Evolutionary conservation across 495 filamentous ascomycete species (phyloP).

Genomic region (Massariosphaeria phaeospora): DNA sequence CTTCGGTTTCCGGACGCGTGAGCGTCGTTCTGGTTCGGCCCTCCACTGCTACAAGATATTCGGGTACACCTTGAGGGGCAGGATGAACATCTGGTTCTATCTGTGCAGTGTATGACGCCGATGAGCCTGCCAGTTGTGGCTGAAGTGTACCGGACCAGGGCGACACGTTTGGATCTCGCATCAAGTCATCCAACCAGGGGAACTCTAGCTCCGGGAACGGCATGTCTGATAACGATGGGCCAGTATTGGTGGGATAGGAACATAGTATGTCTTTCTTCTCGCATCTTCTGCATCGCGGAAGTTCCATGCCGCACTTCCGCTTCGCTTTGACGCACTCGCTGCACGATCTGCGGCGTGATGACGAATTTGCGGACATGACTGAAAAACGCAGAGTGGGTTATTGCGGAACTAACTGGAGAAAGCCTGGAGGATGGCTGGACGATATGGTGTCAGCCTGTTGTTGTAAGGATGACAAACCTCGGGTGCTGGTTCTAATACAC

Average conservation of each 20-base stretch:
- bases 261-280: constrained; percentile 24
- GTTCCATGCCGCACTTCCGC: constrained; percentile 25
- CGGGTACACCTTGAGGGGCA: constrained; percentile 6
- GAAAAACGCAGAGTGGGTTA: not conserved
- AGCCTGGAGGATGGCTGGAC: not conserved
- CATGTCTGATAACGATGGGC: constrained; percentile 4
- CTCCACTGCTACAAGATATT: not conserved
- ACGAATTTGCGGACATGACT: constrained; percentile 1
- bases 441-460: no score
- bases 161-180: constrained; percentile 9
- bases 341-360: constrained; percentile 18
- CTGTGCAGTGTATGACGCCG: not conserved
- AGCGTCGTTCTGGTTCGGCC: not conserved
- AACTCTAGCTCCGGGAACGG: constrained; percentile 25
- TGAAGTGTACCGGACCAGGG: constrained; percentile 22
- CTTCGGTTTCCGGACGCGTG: constrained; percentile 13
- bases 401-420: not conserved
- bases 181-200: constrained; percentile 25
- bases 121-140: constrained; percentile 1
- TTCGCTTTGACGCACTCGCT: constrained; percentile 25
- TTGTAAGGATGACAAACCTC: no score
- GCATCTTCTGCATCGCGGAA: constrained; percentile 21
- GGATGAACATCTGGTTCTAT: no score
- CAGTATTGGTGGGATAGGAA: constrained; percentile 9
- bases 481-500: no score